Evolutionary conservation across 2,329 filamentous ascomycete species (phyloP), one percentile per base, ranked within the genome.

Genomic region (Cadophora sp.): DNA sequence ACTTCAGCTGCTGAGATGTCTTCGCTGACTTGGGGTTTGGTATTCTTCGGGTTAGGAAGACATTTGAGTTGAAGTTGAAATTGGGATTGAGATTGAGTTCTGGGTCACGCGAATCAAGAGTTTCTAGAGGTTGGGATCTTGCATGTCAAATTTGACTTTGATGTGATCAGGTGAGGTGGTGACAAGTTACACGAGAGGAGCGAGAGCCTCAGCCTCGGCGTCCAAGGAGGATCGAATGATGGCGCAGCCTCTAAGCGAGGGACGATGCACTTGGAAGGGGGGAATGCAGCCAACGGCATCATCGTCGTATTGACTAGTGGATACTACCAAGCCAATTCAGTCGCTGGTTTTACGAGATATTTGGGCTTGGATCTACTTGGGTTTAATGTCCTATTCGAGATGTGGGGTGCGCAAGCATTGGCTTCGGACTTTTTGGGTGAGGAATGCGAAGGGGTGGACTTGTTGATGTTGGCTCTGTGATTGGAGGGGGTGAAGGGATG

Each of bases 171-270:
- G 24, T 30, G 48, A 51, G 36, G n/a, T n/a, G n/a, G n/a, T n/a
- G n/a, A 4, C 36, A 13, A 9, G 36, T 39, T 2, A 13, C 8
- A 39, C 36, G 13, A 45, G 43, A 20, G n/a, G n/a, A 20, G 43
- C 13, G 43, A 45, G 14, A 36, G 4, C n/a, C 5, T 56, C 30
- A 39, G 51, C 30, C 51, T 56, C 18, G 51, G 30, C 30, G 30
- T 30, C 16, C 43, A 45, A 45, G 43, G 16, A 45, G n/a, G 36
- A 39, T 39, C 36, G 36, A 22, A 13, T n/a, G 48, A 51, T 51
- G 51, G 51, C 51, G 51, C 51, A 56, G 51, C 33, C 14, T 9
- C 22, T 56, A 36, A 56, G 51, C 33, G 51, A 56, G 51, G 18
- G 6, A 24, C 43, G n/a, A 30, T 30, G 27, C 4, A 30, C 27